These are phyloP conservation scores for Diplosphaera chodatii DNA, from an alignment of 139 green algal genomes.

Conservation along the genomic window DNA sequence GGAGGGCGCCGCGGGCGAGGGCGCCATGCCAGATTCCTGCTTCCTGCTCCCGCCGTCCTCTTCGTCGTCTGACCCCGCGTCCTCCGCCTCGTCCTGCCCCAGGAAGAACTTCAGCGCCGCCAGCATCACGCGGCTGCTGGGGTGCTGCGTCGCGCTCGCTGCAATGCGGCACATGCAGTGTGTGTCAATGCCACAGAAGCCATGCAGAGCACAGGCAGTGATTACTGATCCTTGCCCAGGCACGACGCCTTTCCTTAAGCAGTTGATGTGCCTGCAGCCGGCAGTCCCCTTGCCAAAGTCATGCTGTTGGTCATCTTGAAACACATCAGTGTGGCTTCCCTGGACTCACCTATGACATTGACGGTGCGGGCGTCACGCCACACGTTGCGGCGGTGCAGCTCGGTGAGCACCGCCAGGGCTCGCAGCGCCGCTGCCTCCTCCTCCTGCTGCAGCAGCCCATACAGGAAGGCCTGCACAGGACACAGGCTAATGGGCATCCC, in stretches of 20 bases:
- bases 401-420: constrained; percentile 80
- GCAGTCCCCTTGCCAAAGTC: too few relatives aligned
- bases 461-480: constrained; percentile 90
- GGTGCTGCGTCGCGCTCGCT: constrained; percentile 68
- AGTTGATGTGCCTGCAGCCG: too few relatives aligned
- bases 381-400: constrained; percentile 91
- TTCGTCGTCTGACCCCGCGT: constrained; percentile 38
- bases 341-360: constrained; percentile 84
- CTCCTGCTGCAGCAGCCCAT: constrained; percentile 58
- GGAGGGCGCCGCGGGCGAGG: constrained; percentile 15
- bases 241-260: too few relatives aligned
- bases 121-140: constrained; percentile 65
- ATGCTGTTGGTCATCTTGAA: too few relatives aligned
- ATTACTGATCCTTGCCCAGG: too few relatives aligned
- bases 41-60: constrained; percentile 40
- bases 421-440: constrained; percentile 85
- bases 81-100: constrained; percentile 64
- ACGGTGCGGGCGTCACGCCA: constrained; percentile 92
- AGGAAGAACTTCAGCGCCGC: constrained; percentile 97
- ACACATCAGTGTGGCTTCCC: too few relatives aligned
- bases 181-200: too few relatives aligned
- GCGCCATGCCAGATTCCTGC: constrained; percentile 11
- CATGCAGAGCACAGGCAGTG: too few relatives aligned
- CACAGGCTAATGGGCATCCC: too few relatives aligned
- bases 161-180: too few relatives aligned